phyloP scores from a whole-genome alignment of 768 basidiomycete genomes.

The Lyophyllum shimeji region DNA sequence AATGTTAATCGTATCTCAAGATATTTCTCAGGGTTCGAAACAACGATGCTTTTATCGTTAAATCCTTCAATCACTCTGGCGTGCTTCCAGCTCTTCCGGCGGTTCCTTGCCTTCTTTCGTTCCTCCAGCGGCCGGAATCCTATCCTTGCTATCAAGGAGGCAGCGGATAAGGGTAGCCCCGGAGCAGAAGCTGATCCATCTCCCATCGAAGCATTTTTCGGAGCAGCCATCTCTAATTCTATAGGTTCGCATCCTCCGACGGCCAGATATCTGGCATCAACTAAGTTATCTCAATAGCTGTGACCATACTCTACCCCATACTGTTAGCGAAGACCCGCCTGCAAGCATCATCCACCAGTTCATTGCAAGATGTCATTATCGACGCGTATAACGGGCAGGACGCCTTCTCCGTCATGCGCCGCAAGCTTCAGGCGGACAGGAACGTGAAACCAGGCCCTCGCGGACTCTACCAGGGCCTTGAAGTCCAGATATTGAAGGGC shows the following conservation, averaged over 20 bases:
- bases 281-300: constrained; percentile 26
- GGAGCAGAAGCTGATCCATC: constrained; percentile 27
- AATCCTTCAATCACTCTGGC: constrained; percentile 61
- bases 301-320: constrained; percentile 51
- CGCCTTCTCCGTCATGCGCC: constrained; percentile 2
- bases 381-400: constrained; percentile 33
- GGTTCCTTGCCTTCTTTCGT: constrained; percentile 29
- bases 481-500: constrained; percentile 42
- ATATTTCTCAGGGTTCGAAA: constrained; percentile 43
- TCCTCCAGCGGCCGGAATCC: constrained; percentile 8
- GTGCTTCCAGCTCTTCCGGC: constrained; percentile 50
- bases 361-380: constrained; percentile 26
- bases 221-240: constrained; percentile 55
- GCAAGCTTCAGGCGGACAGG: constrained; percentile 8
- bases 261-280: neutral
- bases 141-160: neutral
- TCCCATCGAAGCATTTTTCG: constrained; percentile 50
- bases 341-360: constrained; percentile 43
- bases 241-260: constrained; percentile 29
- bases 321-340: constrained; percentile 60
- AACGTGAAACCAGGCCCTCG: constrained; percentile 23
- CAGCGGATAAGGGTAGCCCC: neutral
- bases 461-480: constrained; percentile 54
- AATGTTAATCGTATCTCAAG: neutral
- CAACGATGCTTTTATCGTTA: constrained; percentile 46